Evolutionary conservation across 768 basidiomycete genomes (phyloP), one percentile per base, ranked within the genome.

Genomic region (Pulveroboletus sp.): DNA sequence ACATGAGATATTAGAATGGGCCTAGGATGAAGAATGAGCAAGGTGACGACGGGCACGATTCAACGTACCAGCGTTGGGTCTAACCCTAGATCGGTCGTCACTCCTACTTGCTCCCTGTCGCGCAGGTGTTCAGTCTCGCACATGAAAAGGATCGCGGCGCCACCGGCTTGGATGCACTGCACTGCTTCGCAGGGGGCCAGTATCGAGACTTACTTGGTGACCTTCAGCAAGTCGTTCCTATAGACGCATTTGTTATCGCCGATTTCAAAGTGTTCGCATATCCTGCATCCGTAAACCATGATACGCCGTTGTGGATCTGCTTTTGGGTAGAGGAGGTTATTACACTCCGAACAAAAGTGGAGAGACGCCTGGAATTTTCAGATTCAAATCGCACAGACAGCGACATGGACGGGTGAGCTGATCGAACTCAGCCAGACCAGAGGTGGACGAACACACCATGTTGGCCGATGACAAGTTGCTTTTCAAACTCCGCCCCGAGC

Each of bases 271-370:
- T 88, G 91, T 1, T 75, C 69, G 68, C 94, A 97, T 62, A 95
- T 96, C 43, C 93, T 80, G 66, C 94, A 97, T 2, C 86, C 86
- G 58, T 93, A 94, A 38, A 93, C 81, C 80, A 97, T 86, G 47
- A 86, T 81, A 40, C 86, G 79, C 41, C 93, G 84, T 54, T 85
- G 78, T 49, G 82, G 82, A 70, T 96, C 94, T 38, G 90, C 93
- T 72, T 93, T 85, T 18, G 93, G 93, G 67, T 95, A 94, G 46
- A 96, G 77, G 27, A 96, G 78, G 65, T 96, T 95, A 73, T 94
- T 93, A 76, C 93, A 95, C 76, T 95, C 93, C 35, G 83, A 85
- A 62, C 93, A 95, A 70, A 95, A 95, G 58, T 89, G 83, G 27
- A 95, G 81, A 2, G 88, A 88, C 10, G 89, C 84, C 89, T 91